A percentile compares a stretch with the other conserved stretches of the same genome.
Evolutionary conservation across 495 filamentous ascomycete species (phyloP).

Genomic region (Schizothecium vesticola): DNA sequence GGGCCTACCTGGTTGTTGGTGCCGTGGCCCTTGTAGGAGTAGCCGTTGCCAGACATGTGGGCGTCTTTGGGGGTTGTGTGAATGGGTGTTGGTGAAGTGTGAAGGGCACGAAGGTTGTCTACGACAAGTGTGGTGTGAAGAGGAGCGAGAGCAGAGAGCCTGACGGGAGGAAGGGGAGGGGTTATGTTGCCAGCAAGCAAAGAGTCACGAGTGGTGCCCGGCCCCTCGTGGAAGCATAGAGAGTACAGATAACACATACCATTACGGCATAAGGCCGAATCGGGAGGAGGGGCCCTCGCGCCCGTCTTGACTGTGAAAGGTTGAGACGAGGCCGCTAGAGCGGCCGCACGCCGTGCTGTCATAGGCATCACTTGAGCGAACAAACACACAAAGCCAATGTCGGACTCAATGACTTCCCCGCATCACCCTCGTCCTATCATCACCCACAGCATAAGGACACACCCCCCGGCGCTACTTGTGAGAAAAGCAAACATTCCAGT

Average conservation of each 20-base stretch:
- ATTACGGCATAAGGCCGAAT: too few relatives aligned
- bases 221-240: too few relatives aligned
- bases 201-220: too few relatives aligned
- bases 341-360: neutral
- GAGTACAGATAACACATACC: too few relatives aligned
- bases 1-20: conserved; percentile 37
- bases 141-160: neutral
- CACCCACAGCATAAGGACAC: neutral
- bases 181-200: neutral
- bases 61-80: neutral
- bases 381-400: neutral
- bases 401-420: neutral
- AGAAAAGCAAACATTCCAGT: neutral
- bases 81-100: neutral
- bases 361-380: neutral
- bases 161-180: neutral
- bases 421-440: neutral
- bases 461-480: neutral
- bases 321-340: neutral
- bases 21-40: conserved; percentile 38
- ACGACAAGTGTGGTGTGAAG: neutral
- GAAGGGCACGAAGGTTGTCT: neutral
- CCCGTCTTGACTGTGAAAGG: neutral
- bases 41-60: conserved; percentile 33
- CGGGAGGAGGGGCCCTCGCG: too few relatives aligned